Evolutionary conservation across 805 yeast genomes (phyloP).

Genomic region (Brettanomyces bruxellensis): DNA sequence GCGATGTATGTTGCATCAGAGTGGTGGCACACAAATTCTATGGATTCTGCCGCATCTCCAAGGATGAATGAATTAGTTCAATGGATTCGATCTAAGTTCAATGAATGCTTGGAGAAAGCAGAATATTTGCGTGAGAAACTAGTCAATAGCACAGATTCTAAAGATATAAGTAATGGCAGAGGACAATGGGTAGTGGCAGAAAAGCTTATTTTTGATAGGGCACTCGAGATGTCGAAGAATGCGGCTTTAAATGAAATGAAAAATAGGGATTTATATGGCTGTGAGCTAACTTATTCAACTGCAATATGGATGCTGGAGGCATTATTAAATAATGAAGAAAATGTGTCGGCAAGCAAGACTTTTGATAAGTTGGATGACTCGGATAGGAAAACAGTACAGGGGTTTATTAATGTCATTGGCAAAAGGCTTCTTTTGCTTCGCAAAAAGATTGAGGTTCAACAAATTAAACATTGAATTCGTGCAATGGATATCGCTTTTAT

Average conservation of each 20-base stretch:
- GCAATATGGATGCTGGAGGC: slow-evolving; percentile 96
- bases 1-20: slow-evolving; percentile 81
- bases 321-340: slow-evolving; percentile 40
- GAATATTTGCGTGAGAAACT: slow-evolving; percentile 60
- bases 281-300: slow-evolving; percentile 85
- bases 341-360: slow-evolving; percentile 18
- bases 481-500: too few relatives aligned
- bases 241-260: slow-evolving; percentile 86
- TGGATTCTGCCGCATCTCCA: slow-evolving; percentile 25
- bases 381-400: slow-evolving; percentile 68
- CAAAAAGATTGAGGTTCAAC: too few relatives aligned
- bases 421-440: slow-evolving; percentile 39
- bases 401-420: slow-evolving; percentile 76
- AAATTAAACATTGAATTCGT: too few relatives aligned
- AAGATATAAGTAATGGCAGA: slow-evolving; percentile 4
- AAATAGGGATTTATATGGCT: slow-evolving; percentile 62
- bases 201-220: slow-evolving; percentile 83
- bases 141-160: slow-evolving; percentile 37
- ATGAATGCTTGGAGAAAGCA: slow-evolving; percentile 83
- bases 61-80: slow-evolving; percentile 68
- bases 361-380: slow-evolving; percentile 51
- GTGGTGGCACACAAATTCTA: slow-evolving; percentile 70
- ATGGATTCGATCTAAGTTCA: slow-evolving; percentile 85
- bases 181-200: slow-evolving; percentile 46
- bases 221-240: slow-evolving; percentile 82